Conservation (phyloP, 768 basidiomycete genomes). For the Pulveroboletus frians region DNA sequence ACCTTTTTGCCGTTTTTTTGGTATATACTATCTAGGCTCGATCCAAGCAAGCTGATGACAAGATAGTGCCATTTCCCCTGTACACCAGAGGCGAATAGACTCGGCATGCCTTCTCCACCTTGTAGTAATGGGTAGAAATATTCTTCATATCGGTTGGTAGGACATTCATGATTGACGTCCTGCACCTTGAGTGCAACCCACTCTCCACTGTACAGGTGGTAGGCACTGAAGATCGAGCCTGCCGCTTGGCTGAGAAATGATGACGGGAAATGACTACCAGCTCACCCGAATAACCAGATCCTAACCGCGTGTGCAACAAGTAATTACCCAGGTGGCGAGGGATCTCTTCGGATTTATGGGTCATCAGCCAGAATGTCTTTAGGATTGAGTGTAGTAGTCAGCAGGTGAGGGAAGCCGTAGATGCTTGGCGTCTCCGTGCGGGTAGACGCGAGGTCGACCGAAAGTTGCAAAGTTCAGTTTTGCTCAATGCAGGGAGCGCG, state of each 20-base stretch:
- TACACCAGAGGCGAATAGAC: constrained; percentile 57
- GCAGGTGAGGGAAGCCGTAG: not conserved
- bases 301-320: constrained; percentile 52
- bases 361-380: constrained; percentile 10
- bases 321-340: constrained; percentile 53
- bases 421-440: not conserved
- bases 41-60: constrained; percentile 70
- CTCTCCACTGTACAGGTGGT: constrained; percentile 49
- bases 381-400: not conserved
- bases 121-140: constrained; percentile 63
- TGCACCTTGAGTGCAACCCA: constrained; percentile 75
- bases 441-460: constrained; percentile 5
- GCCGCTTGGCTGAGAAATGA: constrained; percentile 2
- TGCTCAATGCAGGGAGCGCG: constrained; percentile 10
- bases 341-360: constrained; percentile 9
- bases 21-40: constrained; percentile 61
- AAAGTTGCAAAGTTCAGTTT: constrained; percentile 2
- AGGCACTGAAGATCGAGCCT: constrained; percentile 71
- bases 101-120: constrained; percentile 71
- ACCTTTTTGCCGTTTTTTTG: constrained; percentile 49
- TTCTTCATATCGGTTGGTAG: constrained; percentile 70
- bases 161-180: constrained; percentile 63
- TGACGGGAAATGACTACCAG: not conserved
- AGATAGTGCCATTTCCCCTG: constrained; percentile 63
- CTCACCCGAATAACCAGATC: constrained; percentile 71